Evolutionary conservation across 768 basidiomycete species (phyloP).

Genomic region (Suillus variegatus): DNA sequence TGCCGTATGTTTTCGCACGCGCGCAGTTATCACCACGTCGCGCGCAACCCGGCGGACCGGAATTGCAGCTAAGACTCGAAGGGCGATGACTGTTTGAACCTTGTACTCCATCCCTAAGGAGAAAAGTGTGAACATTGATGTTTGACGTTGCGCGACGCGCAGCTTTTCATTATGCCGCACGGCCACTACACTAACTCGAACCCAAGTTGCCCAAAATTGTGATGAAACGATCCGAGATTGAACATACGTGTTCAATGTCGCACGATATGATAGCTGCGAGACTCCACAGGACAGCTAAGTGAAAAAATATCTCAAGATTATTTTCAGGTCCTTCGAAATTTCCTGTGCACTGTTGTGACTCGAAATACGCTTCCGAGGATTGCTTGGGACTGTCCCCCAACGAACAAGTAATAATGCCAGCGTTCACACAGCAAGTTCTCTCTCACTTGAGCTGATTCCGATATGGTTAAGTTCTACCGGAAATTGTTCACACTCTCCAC

Average conservation of each 20-base stretch:
- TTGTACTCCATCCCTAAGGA: conserved; percentile 10
- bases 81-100: conserved; percentile 12
- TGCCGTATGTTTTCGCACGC: conserved; percentile 3
- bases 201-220: conserved; percentile 17
- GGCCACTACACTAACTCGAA: conserved; percentile 18
- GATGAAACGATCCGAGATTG: conserved; percentile 9
- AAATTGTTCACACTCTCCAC: not conserved
- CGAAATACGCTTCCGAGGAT: not conserved
- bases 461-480: not conserved
- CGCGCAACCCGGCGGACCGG: not conserved
- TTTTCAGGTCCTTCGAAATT: not conserved
- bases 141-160: conserved; percentile 24
- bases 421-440: conserved; percentile 1
- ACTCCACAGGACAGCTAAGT: conserved; percentile 4
- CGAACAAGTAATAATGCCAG: not conserved
- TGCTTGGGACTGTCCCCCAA: not conserved
- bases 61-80: not conserved
- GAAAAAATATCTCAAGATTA: not conserved
- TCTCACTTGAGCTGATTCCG: not conserved
- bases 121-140: conserved; percentile 24
- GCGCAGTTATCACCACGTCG: not conserved
- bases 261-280: conserved; percentile 4
- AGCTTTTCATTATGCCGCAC: conserved; percentile 23
- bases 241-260: conserved; percentile 1
- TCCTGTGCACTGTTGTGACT: not conserved